Evolutionary conservation across 768 basidiomycete species (phyloP).

Genomic region (Amanita rimosa): DNA sequence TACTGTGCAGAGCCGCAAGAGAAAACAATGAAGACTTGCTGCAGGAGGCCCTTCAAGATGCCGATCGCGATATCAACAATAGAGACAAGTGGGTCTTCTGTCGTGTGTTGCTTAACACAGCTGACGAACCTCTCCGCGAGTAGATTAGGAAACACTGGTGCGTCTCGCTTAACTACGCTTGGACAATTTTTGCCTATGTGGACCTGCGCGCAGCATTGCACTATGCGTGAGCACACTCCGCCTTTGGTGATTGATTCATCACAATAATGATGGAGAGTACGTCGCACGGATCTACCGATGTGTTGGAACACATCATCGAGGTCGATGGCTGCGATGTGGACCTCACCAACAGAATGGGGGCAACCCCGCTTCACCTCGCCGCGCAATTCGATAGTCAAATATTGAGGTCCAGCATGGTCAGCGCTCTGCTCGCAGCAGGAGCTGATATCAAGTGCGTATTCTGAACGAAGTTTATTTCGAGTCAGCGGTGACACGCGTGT

Average conservation of each 20-base stretch:
- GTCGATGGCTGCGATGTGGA: constrained; percentile 77
- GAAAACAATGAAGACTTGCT: constrained; percentile 62
- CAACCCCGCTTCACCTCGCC: constrained; percentile 76
- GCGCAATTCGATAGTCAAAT: constrained; percentile 43
- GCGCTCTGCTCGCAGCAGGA: constrained; percentile 67
- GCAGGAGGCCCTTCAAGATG: constrained; percentile 44
- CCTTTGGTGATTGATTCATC: background rate
- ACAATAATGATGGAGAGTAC: constrained; percentile 24
- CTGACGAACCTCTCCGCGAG: constrained; percentile 13
- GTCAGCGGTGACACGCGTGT: background rate
- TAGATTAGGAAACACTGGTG: constrained; percentile 74
- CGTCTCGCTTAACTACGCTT: constrained; percentile 12
- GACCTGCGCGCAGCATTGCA: constrained; percentile 40
- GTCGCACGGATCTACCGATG: constrained; percentile 43
- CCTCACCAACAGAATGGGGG: constrained; percentile 55
- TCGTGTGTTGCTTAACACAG: background rate
- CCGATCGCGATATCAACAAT: constrained; percentile 60
- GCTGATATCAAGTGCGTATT: constrained; percentile 52
- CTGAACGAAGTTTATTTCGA: background rate
- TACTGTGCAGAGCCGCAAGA: constrained; percentile 63
- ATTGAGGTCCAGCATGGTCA: constrained; percentile 40
- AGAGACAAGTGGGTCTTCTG: constrained; percentile 55
- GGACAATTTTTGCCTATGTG: constrained; percentile 7
- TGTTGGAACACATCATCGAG: constrained; percentile 63
- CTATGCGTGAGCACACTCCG: constrained; percentile 46